Conservation (phyloP, 2,329 filamentous ascomycete species). For the Penicillium sp. region DNA sequence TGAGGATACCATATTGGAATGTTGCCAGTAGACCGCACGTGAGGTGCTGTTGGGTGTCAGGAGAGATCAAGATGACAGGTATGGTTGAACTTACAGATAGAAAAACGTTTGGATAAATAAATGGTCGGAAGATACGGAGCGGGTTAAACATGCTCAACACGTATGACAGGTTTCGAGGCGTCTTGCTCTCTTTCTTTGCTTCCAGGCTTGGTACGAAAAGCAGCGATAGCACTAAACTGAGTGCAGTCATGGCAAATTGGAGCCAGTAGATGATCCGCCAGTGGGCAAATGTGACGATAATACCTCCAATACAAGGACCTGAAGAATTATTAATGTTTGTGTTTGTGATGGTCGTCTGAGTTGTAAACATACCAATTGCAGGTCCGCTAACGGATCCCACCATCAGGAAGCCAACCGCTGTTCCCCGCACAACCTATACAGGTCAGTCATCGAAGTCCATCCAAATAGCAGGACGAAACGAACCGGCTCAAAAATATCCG, state of each 20-base stretch:
- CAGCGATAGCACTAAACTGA: constrained; percentile 60
- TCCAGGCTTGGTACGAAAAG: constrained; percentile 69
- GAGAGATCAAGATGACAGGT: neutral
- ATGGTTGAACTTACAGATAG: constrained; percentile 49
- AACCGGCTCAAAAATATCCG: constrained; percentile 43
- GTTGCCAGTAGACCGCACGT: constrained; percentile 58
- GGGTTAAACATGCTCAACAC: constrained; percentile 58
- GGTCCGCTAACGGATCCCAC: constrained; percentile 45
- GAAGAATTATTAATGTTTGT: neutral
- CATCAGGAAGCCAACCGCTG: constrained; percentile 47
- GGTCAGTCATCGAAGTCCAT: neutral
- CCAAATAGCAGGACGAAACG: neutral
- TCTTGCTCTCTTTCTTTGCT: constrained; percentile 59
- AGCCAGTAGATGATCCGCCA: constrained; percentile 82
- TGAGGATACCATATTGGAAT: constrained; percentile 71
- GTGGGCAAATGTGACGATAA: constrained; percentile 72
- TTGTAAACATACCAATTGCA: constrained; percentile 36
- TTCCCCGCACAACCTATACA: constrained; percentile 41
- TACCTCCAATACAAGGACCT: constrained; percentile 66
- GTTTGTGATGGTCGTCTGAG: no score
- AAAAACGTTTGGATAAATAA: constrained; percentile 68
- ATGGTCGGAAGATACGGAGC: constrained; percentile 59
- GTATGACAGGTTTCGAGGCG: constrained; percentile 44
- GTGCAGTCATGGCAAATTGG: constrained; percentile 66
- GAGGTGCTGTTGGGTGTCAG: constrained; percentile 26